Base-by-base conservation (phyloP, 192 early-diverging fungal species). In the Pilobolus umbonatus region DNA sequence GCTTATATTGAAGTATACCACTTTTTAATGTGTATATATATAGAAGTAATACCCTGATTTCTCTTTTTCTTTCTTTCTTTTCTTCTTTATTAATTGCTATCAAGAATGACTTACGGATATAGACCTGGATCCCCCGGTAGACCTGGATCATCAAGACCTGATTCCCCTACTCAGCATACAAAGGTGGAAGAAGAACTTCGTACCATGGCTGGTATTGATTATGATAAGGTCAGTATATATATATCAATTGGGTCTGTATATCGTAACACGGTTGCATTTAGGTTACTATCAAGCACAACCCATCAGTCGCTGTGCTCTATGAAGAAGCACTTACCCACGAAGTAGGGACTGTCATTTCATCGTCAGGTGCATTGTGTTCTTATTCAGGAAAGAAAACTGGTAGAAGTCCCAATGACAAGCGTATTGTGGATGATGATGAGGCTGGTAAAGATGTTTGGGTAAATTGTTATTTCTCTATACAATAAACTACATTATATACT, bases 331-430 rank as follows among this genome's bases (percentile, higher is more conserved):
- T 97, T 59, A 76, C 75, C 54, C 71, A 89, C 71, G 92, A 97
- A 75, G 49, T 58, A 22, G 94, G 94, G 22, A 91, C 94, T 21
- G 87, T 82, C 53, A 80, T 98, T 65, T 94, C 96, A 39, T 87
- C 92, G 9, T 62, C 86, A 48, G 96, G 96, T 43, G 96, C 96
- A 5, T 79, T 98, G 40, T 88, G 90, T 55, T 85, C 94, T 42
- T 83, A 81, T 60, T 96, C 94, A 19, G 94, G 93, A 47, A 80
- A 83, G 61, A 98, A 98, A 80, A 96, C 84, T 25, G 89, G 96
- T 28, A 87, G 96, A 62, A 88, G 85, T 36, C 96, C 96, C 57
- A 80, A 82, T 55, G 96, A 98, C 83, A 98, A 98, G 84, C 91
- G 96, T 67, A 88, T 98, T 68, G 96, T 96, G 44, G 94, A 95